A percentile compares a stretch with the other conserved stretches of the same genome.
Evolutionary conservation across 352 stramenopile genomes (phyloP).

Genomic region (Aphanomyces astaci): DNA sequence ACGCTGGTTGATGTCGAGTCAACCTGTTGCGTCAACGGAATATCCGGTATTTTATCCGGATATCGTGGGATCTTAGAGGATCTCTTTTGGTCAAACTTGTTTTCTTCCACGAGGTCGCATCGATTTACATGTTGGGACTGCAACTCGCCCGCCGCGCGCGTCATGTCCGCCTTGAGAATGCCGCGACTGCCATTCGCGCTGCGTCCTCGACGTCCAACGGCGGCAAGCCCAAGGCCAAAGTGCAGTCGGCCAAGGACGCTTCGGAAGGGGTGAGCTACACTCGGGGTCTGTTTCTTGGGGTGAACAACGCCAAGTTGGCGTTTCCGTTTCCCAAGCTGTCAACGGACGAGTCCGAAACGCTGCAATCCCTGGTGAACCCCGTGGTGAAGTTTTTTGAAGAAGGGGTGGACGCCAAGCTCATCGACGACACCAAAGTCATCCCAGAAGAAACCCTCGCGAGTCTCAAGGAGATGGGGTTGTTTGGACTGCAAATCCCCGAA

Average conservation of each 20-base stretch:
- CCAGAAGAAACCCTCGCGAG: constrained; percentile 57
- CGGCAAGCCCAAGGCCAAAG: constrained; percentile 5
- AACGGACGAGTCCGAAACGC: constrained; percentile 62
- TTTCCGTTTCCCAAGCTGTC: constrained; percentile 74
- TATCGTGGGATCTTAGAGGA: background rate
- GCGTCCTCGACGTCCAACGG: background rate
- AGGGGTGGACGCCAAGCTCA: constrained; percentile 49
- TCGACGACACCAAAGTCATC: constrained; percentile 79
- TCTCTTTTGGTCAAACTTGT: background rate
- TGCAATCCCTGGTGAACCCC: constrained; percentile 79
- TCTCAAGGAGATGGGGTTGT: constrained; percentile 79
- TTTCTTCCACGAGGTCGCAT: background rate
- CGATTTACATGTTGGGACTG: constrained; percentile 1
- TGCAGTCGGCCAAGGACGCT: constrained; percentile 66
- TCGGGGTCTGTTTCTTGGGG: constrained; percentile 69
- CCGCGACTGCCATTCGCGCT: background rate
- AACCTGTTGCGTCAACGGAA: background rate
- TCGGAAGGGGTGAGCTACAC: constrained; percentile 67
- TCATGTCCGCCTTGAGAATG: background rate
- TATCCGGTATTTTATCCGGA: background rate
- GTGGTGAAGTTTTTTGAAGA: constrained; percentile 70
- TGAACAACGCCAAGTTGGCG: constrained; percentile 67
- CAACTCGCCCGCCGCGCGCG: background rate
- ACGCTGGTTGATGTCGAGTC: constrained; percentile 1
- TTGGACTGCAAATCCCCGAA: constrained; percentile 79